Conservation (phyloP, 768 basidiomycete genomes). For the Calocera viscosa region DNA sequence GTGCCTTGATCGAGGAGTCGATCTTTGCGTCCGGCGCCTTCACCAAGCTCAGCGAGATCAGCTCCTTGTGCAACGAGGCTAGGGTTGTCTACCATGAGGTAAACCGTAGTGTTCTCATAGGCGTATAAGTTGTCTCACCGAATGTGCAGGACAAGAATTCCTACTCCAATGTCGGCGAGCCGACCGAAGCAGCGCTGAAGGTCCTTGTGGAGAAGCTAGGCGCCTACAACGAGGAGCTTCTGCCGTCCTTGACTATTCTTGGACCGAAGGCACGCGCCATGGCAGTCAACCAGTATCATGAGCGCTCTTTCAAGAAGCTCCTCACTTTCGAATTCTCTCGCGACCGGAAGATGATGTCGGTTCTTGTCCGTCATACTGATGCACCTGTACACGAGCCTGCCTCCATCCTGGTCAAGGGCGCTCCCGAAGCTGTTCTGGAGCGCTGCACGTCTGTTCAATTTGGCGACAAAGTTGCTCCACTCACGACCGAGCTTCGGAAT, state of each 20-base stretch:
- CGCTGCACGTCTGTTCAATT: constrained; percentile 66
- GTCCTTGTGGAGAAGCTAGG: constrained; percentile 92
- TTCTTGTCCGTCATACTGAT: constrained; percentile 60
- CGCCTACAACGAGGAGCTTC: constrained; percentile 34
- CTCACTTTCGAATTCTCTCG: constrained; percentile 96
- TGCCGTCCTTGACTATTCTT: constrained; percentile 45
- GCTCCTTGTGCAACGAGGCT: constrained; percentile 88
- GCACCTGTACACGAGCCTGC: constrained; percentile 30
- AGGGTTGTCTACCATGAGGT: constrained; percentile 75
- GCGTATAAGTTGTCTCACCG: not conserved
- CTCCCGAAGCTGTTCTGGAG: constrained; percentile 89
- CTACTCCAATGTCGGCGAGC: constrained; percentile 84
- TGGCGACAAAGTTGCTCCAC: constrained; percentile 42
- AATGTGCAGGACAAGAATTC: constrained; percentile 53
- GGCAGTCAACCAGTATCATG: constrained; percentile 76
- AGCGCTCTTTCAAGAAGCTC: constrained; percentile 58
- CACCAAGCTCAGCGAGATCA: constrained; percentile 63
- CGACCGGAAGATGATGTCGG: constrained; percentile 99
- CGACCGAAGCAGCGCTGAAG: constrained; percentile 92
- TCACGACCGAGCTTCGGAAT: constrained; percentile 50
- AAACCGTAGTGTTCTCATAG: constrained; percentile 22
- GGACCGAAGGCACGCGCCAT: constrained; percentile 53
- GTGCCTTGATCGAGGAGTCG: constrained; percentile 57
- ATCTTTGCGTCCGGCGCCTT: constrained; percentile 24
- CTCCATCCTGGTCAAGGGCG: constrained; percentile 88